Conservation (phyloP, 345 rosid species). For the Citrus hindsii region DNA sequence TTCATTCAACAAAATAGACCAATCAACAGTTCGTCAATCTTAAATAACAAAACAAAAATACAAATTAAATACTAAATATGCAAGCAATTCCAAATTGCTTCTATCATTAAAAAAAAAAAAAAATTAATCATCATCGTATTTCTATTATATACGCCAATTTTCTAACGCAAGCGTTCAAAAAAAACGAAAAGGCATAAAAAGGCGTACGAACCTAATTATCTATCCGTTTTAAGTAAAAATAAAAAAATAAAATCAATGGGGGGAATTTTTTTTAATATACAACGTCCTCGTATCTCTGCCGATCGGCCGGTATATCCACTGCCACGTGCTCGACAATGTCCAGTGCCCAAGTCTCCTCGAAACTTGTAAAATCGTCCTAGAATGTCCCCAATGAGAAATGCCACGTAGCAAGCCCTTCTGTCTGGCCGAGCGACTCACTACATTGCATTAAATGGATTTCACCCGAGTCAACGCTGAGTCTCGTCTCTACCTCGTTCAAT, state of each 20-base stretch:
- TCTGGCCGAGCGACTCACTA: neutral
- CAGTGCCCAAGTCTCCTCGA: neutral
- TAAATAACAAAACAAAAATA: neutral
- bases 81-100: neutral
- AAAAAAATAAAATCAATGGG: neutral
- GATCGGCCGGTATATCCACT: no score
- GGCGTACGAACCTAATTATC: neutral
- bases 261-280: neutral
- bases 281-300: neutral
- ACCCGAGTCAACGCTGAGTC: neutral
- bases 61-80: no score
- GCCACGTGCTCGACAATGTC: neutral
- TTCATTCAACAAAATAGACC: neutral
- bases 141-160: neutral
- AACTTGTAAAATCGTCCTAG: neutral
- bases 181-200: no score
- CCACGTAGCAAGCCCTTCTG: neutral
- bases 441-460: no score
- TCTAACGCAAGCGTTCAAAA: neutral
- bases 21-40: neutral
- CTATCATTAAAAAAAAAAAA: neutral
- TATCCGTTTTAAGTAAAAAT: neutral
- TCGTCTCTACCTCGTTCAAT: slow-evolving; percentile 40
- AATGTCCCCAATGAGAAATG: neutral
- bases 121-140: neutral